Evolutionary conservation across 2,329 filamentous ascomycete species (phyloP).

Genomic region (Calonectria leucothoes): DNA sequence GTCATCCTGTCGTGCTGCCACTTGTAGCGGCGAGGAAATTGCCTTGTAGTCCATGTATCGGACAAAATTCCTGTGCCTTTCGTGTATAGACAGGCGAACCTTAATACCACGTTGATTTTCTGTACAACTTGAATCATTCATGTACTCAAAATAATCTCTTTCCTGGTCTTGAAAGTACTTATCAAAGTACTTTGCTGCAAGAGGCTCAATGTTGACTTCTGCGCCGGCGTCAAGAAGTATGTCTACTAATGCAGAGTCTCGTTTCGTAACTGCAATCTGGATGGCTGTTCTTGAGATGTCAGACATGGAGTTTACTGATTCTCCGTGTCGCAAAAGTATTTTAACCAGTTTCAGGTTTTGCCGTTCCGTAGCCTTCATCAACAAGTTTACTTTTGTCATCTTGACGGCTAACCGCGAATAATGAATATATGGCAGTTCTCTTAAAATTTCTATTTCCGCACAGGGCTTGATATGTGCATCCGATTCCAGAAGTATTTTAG

Average conservation of each 20-base stretch:
- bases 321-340: neutral
- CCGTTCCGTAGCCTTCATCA: neutral
- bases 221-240: neutral
- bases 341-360: neutral
- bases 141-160: too few species aligned
- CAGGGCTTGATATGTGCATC: neutral
- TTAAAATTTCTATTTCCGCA: neutral
- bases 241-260: neutral
- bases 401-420: too few species aligned
- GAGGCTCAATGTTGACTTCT: neutral
- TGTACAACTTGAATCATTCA: neutral
- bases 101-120: neutral
- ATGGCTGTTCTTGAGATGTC: neutral
- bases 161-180: neutral
- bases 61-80: neutral
- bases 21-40: neutral
- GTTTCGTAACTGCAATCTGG: neutral
- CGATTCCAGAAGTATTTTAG: neutral
- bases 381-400: neutral
- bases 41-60: neutral
- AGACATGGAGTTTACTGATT: neutral
- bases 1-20: neutral
- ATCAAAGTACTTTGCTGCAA: neutral
- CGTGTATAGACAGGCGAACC: fast-evolving
- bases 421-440: too few species aligned